Evolutionary conservation across 1,139 yeast genomes (phyloP).

Genomic region (Yamadazyma aaseri): DNA sequence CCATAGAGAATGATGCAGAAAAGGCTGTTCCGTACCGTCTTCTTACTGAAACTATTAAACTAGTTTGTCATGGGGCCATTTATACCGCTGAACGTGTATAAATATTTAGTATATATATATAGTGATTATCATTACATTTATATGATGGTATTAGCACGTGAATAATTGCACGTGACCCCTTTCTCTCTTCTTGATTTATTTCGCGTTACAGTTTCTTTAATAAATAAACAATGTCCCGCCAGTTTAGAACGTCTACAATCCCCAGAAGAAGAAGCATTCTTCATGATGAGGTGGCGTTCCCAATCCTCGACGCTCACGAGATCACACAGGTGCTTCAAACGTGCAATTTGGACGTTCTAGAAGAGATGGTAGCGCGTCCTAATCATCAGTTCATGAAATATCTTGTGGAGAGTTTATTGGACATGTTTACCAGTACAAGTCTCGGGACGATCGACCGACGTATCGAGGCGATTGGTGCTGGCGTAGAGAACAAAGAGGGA

Average conservation of each 20-base stretch:
- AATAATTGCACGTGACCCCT: too few relatives aligned
- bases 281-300: constrained; percentile 46
- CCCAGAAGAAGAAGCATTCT: constrained; percentile 13
- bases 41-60: constrained; percentile 82
- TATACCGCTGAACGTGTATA: constrained; percentile 85
- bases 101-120: too few relatives aligned
- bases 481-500: constrained; percentile 5
- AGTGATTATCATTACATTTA: too few relatives aligned
- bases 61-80: constrained; percentile 83
- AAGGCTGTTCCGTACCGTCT: constrained; percentile 89
- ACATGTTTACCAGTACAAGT: constrained; percentile 64
- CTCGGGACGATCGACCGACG: constrained; percentile 38
- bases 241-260: constrained; percentile 13
- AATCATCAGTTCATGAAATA: constrained; percentile 60
- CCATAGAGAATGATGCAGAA: constrained; percentile 87
- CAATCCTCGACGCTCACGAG: constrained; percentile 65
- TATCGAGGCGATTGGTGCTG: constrained; percentile 8
- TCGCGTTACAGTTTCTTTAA: too few relatives aligned
- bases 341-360: constrained; percentile 63
- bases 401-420: constrained; percentile 70
- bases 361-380: constrained; percentile 65
- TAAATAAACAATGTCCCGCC: constrained; percentile 16
- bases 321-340: constrained; percentile 60
- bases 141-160: too few relatives aligned
- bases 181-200: too few relatives aligned